Base-by-base conservation (phyloP, 2,329 filamentous ascomycete species). In the Allantophomopsis lycopodina region DNA sequence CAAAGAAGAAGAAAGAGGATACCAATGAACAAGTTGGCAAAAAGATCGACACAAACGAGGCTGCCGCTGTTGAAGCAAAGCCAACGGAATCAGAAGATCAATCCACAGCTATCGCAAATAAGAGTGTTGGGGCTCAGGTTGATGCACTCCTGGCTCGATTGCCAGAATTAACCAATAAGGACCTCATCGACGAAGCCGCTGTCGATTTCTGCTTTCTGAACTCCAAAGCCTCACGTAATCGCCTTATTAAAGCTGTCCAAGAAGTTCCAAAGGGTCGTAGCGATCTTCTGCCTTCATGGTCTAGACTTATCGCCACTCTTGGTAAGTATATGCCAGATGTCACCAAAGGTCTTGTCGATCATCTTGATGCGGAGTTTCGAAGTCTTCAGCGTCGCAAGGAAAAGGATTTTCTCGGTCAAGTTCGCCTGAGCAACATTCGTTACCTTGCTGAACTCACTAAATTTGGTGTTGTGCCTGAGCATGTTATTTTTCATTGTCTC, bases 201-300 rank as follows among this genome's bases (percentile, higher is more conserved):
- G 82, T 95, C 45, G 89, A 96, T 54, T 98, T 98, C 55, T 96
- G 91, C 62, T 98, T 95, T 54, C 68, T 98, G 43, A 98, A 98
- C 58, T 98, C 91, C 1, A 98, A 98, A 56, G 91, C 91, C 8
- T 98, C 93, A 1, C 79, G 93, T 23, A 98, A 98, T 57, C 76
- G 91, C 37, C 71, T 98, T 2, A 72, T 96, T 56, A 96, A 95
- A 60, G 84, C 87, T 21, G 66, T 98, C 35, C 89, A 93, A 36
- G 91, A 98, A 48, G 81, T 96, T 12, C 91, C 91, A 3, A 96
- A 94, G 58, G 89, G 89, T 15, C 82, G 91, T 31, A 83, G 84
- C 40, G 91, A 98, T 59, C 69, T 98, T 13, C 68, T 98, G 13
- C 88, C 91, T 0, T 76, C 83, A 15, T 98, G 94, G 68, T 81